Conservation (phyloP, 441 rosid genomes). For the Theobroma grandiflorum region DNA sequence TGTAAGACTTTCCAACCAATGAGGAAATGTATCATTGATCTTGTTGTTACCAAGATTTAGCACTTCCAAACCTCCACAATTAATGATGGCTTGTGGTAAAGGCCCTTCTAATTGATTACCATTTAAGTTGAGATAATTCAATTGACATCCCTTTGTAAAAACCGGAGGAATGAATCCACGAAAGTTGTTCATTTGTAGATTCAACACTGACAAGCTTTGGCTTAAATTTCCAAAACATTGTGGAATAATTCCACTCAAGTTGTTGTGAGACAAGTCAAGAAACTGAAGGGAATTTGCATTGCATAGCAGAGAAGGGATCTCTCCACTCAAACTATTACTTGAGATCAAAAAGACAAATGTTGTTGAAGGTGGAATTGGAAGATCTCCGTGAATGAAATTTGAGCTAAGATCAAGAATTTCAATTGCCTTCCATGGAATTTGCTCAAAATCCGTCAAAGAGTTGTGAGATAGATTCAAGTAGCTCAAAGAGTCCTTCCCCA, state of each 20-base stretch:
- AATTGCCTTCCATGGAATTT: slow-evolving; percentile 16
- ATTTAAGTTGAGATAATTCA: slow-evolving; percentile 23
- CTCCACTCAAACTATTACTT: slow-evolving; percentile 20
- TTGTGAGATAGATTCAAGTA: slow-evolving; percentile 29
- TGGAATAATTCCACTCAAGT: slow-evolving; percentile 31
- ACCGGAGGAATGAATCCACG: slow-evolving; percentile 20
- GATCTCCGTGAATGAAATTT: slow-evolving; percentile 26
- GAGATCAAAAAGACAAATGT: not conserved
- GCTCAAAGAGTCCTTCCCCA: not conserved
- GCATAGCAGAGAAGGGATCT: slow-evolving; percentile 31
- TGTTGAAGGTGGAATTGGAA: slow-evolving; percentile 21
- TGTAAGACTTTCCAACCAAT: not conserved
- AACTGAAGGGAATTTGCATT: not conserved
- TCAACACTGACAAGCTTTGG: not conserved
- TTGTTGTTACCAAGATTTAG: slow-evolving; percentile 30
- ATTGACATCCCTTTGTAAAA: not conserved
- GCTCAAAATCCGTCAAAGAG: slow-evolving; percentile 18
- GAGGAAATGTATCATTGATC: slow-evolving; percentile 27
- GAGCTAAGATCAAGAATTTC: slow-evolving; percentile 19
- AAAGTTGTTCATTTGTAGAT: slow-evolving; percentile 24
- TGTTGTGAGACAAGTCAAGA: slow-evolving; percentile 36
- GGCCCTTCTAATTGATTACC: slow-evolving; percentile 29
- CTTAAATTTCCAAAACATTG: slow-evolving; percentile 23
- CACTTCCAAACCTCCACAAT: slow-evolving; percentile 22
- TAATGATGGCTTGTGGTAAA: slow-evolving; percentile 23